A percentile compares a stretch with the other conserved stretches of the same genome.
Evolutionary conservation across 225 moss, liverwort and hornwort genomes (phyloP).

Genomic region (Pseudisothecium myosuroides): DNA sequence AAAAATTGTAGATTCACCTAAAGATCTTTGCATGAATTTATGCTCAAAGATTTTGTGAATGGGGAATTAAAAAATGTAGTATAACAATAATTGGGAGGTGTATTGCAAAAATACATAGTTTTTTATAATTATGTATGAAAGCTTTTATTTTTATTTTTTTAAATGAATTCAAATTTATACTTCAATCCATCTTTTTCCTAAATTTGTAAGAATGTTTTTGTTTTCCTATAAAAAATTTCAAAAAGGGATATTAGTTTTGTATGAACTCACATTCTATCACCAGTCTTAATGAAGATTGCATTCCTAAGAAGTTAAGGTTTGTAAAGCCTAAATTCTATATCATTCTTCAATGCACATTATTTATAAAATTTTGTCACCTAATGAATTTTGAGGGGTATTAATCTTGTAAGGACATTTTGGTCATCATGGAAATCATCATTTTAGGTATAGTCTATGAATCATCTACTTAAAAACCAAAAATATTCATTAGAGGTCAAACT

Average conservation of each 20-base stretch:
- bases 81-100: not conserved
- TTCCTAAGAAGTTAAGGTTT: not conserved
- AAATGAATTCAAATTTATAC: not conserved
- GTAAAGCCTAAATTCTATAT: not conserved
- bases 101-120: not conserved
- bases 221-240: not conserved
- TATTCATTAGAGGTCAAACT: no score
- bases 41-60: not conserved
- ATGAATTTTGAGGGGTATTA: rapidly evolving
- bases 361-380: not conserved
- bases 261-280: not conserved
- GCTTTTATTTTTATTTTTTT: not conserved
- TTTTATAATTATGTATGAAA: no score
- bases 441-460: no score
- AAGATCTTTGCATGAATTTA: not conserved
- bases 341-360: rapidly evolving
- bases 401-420: no score
- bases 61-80: not conserved
- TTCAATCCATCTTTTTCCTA: not conserved
- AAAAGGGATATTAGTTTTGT: not conserved
- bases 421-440: no score
- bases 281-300: not conserved
- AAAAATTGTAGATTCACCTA: not conserved
- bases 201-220: not conserved
- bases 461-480: no score